Conservation (phyloP, 148 eudicot species). For the Fallopia convolvulus region DNA sequence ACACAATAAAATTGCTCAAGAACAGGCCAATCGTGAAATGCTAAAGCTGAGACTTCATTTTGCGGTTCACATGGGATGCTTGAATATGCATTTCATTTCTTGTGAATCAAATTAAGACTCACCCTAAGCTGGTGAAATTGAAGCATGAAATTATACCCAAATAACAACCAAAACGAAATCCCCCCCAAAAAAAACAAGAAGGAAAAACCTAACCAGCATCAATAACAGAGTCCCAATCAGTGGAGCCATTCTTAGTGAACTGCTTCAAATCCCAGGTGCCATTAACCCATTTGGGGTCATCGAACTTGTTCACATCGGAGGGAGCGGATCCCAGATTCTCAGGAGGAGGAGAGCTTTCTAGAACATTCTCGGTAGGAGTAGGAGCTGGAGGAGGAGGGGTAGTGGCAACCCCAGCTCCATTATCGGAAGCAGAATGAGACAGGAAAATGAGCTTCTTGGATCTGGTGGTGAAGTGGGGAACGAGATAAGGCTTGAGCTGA, state of each 20-base stretch:
- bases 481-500: conserved; percentile 10
- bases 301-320: conserved; percentile 20
- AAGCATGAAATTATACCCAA: neutral
- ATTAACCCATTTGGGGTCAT: conserved; percentile 45
- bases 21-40: neutral
- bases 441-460: neutral
- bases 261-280: conserved; percentile 69
- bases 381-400: conserved; percentile 4
- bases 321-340: neutral
- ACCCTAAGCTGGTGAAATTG: neutral
- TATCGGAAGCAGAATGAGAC: neutral
- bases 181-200: neutral
- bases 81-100: neutral
- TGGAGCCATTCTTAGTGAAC: conserved; percentile 42
- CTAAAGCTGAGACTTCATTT: neutral
- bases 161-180: neutral
- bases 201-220: conserved; percentile 45
- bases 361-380: neutral
- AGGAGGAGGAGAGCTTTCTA: neutral
- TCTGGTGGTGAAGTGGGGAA: neutral
- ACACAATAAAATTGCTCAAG: neutral
- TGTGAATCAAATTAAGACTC: neutral
- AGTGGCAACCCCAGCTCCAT: conserved; percentile 9
- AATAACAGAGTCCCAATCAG: conserved; percentile 69
- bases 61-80: neutral